Evolutionary conservation across 2,329 filamentous ascomycete genomes (phyloP), one percentile per base, ranked within the genome.

Genomic region (Colletotrichum filicis): DNA sequence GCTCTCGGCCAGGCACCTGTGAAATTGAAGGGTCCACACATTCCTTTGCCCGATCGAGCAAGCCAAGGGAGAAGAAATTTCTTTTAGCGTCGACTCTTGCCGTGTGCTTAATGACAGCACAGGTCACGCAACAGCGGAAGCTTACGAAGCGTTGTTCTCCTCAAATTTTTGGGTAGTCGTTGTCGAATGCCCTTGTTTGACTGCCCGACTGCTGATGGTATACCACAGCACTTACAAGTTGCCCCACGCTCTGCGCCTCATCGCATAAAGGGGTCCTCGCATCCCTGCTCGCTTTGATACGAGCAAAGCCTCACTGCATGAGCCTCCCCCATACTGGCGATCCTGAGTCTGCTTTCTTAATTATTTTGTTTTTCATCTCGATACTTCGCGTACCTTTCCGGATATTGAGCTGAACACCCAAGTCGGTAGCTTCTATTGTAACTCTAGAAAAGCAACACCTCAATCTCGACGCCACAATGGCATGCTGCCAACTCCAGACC

Each of bases 241-340:
- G 63, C 42, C 49, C 70, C 70, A 70, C 66, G 24, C 32, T 22
- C 70, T 70, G 66, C 70, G 71, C 66, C 71, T 66, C 71, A 52
- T 52, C 35, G 71, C 66, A 73, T 73, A 73, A 73, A 73, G 71
- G 66, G 69, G 70, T 53, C 52, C 16, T 35, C 12, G 46, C 55
- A 73, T 66, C 71, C 71, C 61, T 70, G 61, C 66, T 32, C 35
- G 49, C 49, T 66, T 42, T 70, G 66, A 66, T 66, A 66, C 66
- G 49, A 56, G 60, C 66, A 66, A 70, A 60, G 66, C 66, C 66
- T 71, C 61, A 19, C 46, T 16, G 66, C 71, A 73, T 73, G 60
- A 71, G 66, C 49, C 24, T 64, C 46, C 70, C 70, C 71, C 60
- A 69, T 71, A 12, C 16, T 46, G n/a, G 26, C n/a, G 66, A 55